Conservation (phyloP, 179 eudicot genomes). For the Beta corolliflora region DNA sequence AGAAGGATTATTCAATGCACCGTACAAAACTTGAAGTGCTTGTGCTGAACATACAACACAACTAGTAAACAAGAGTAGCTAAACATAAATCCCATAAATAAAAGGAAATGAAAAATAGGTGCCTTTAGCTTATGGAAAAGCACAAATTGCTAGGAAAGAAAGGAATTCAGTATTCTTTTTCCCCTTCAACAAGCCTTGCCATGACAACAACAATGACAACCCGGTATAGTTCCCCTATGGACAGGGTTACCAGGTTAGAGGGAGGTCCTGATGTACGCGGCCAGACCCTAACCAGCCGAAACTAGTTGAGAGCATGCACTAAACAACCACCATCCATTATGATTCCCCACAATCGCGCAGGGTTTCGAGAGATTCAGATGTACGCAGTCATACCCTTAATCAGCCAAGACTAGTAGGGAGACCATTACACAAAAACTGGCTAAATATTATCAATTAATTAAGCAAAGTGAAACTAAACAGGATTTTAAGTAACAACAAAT, state of each 20-base stretch:
- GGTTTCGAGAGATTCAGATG: not conserved
- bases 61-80: not conserved
- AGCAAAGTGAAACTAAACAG: no score
- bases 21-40: constrained; percentile 81
- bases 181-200: not conserved
- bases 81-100: not conserved
- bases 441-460: not conserved
- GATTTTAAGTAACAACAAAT: not conserved
- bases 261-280: not conserved
- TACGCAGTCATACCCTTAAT: not conserved
- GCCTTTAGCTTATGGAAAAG: not conserved
- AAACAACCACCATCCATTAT: not conserved
- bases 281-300: not conserved
- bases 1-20: constrained; percentile 73
- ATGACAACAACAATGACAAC: not conserved
- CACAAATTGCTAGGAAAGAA: not conserved
- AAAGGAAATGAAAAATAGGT: not conserved
- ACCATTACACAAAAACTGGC: not conserved
- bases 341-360: not conserved
- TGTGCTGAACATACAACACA: constrained; percentile 51
- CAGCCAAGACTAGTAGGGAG: not conserved
- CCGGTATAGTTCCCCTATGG: not conserved
- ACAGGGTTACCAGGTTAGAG: not conserved
- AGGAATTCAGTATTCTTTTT: not conserved
- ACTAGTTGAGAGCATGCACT: not conserved